phyloP scores from a whole-genome alignment of 257 asterid genomes.

The Solanum sejunctum region DNA sequence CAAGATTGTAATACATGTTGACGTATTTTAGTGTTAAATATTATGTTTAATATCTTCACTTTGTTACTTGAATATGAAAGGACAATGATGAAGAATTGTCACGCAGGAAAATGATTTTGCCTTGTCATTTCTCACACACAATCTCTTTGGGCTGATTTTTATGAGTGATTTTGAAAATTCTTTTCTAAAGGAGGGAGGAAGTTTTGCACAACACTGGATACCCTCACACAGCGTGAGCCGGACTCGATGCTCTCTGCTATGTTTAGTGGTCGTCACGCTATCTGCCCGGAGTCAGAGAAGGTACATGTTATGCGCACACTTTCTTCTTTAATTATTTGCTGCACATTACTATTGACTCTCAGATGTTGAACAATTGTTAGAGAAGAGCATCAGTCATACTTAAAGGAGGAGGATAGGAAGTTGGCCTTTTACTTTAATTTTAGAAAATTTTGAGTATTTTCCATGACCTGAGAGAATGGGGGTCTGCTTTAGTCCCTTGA shows the following conservation, averaged over 20 bases:
- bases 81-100: not conserved
- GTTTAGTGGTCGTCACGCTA: constrained; percentile 90
- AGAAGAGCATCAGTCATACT: not conserved
- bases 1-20: not conserved
- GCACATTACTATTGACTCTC: not conserved
- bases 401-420: not conserved
- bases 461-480: not conserved
- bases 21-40: not conserved
- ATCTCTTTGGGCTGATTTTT: not conserved
- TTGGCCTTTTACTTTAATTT: not conserved
- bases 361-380: not conserved
- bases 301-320: constrained; percentile 12
- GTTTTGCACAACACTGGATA: constrained; percentile 73
- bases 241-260: constrained; percentile 93
- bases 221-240: constrained; percentile 82
- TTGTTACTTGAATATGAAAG: not conserved
- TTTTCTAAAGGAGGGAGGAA: constrained; percentile 59
- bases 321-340: not conserved
- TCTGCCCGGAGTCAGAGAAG: constrained; percentile 59
- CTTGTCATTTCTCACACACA: not conserved
- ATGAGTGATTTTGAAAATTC: not conserved
- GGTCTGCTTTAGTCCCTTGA: not conserved
- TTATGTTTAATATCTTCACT: not conserved
- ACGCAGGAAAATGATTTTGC: not conserved
- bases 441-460: not conserved